phyloP scores from a whole-genome alignment of 768 basidiomycete species.

The Tricholoma terreum region DNA sequence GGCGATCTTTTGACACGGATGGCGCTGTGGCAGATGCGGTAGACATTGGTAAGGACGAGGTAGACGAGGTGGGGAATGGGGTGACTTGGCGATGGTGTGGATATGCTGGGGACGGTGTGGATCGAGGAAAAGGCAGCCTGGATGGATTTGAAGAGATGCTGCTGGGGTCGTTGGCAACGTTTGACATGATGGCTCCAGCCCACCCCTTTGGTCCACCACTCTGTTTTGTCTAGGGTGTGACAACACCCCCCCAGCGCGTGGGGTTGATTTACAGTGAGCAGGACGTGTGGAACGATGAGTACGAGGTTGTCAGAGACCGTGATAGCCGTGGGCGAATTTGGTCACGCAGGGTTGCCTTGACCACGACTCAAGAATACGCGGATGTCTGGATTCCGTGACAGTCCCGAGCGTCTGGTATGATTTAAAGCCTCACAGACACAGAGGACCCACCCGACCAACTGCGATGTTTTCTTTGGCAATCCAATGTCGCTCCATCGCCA shows the following conservation, averaged over 20 bases:
- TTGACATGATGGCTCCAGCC: slow-evolving; percentile 15
- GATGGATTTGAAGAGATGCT: slow-evolving; percentile 29
- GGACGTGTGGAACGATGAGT: background rate
- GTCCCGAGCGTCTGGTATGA: too few relatives aligned
- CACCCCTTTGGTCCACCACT: too few relatives aligned
- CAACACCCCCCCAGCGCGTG: too few relatives aligned
- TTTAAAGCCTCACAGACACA: too few relatives aligned
- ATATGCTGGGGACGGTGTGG: slow-evolving; percentile 32
- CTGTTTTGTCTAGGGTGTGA: too few relatives aligned
- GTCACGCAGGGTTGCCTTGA: too few relatives aligned
- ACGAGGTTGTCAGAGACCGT: background rate
- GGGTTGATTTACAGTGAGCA: background rate
- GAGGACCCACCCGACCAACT: too few relatives aligned
- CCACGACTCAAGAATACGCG: too few relatives aligned
- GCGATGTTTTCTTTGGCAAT: too few relatives aligned
- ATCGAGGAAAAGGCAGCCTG: slow-evolving; percentile 34
- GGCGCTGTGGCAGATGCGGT: slow-evolving; percentile 7
- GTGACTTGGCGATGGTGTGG: slow-evolving; percentile 16
- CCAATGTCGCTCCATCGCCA: background rate
- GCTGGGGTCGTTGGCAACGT: slow-evolving; percentile 11
- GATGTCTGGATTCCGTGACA: background rate
- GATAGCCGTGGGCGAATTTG: background rate
- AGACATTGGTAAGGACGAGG: slow-evolving; percentile 13
- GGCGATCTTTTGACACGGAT: slow-evolving; percentile 17
- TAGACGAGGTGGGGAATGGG: slow-evolving; percentile 8